Percentiles rank a stretch among this genome's conserved stretches.
These are phyloP conservation scores for Malassezia sympodialis DNA, from an alignment of 1,284 basidiomycete genomes.

Conservation along the genomic window DNA sequence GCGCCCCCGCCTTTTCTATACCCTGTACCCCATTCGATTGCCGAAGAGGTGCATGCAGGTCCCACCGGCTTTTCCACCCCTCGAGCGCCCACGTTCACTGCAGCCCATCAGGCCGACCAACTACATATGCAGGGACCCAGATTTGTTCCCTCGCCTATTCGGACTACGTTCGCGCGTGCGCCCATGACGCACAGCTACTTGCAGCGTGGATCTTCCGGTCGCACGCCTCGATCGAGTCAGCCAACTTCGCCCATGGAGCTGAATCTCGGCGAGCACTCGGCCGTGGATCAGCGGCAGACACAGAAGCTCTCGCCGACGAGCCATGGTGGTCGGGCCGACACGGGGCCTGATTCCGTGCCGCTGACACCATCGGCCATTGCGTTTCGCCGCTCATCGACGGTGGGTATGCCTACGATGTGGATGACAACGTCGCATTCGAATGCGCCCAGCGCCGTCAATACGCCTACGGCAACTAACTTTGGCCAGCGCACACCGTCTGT, in stretches of 20 bases:
- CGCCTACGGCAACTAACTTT: neutral
- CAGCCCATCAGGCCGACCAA: neutral
- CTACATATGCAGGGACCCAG: neutral
- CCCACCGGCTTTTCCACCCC: slow-evolving; percentile 6
- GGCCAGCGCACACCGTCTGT: neutral
- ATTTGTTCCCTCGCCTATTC: neutral
- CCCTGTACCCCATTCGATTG: slow-evolving; percentile 5
- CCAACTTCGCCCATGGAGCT: neutral
- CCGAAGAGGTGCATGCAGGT: neutral
- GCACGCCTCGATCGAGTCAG: neutral
- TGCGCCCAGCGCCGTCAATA: neutral
- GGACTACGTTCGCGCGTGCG: neutral
- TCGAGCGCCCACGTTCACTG: neutral
- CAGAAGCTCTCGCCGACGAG: neutral
- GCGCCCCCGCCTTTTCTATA: slow-evolving; percentile 10
- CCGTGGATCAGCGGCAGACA: neutral
- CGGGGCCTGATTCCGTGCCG: neutral
- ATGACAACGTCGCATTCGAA: slow-evolving; percentile 8
- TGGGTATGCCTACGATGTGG: slow-evolving; percentile 12
- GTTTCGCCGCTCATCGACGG: slow-evolving; percentile 3
- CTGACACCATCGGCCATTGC: slow-evolving; percentile 4
- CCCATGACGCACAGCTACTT: neutral
- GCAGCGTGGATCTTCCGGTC: neutral
- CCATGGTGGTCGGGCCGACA: neutral
- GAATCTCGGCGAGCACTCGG: neutral